Base-by-base conservation (phyloP, 495 filamentous ascomycete species). In the Hypoxylon perforatum region DNA sequence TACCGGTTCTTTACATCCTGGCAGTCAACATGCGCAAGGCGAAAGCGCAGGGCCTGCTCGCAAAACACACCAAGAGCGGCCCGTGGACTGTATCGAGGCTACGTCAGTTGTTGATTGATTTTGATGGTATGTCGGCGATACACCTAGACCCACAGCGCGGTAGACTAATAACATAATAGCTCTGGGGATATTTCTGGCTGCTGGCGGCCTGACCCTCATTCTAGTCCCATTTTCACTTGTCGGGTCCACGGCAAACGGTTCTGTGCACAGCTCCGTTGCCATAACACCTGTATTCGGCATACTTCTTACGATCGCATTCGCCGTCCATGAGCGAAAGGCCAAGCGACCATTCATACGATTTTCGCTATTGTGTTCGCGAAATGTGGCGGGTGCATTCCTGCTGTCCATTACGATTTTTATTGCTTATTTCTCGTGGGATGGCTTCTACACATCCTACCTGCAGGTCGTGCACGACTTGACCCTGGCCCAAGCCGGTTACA, bases 391-490 rank as follows among this genome's bases (percentile, higher is more conserved):
- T 19, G 86, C 88, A n/a, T 88, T 83, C 59, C 50, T 86, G 15
- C 75, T 89, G 6, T 77, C 85, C 5, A 80, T 77, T 4, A 66
- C 79, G 4, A 65, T 90, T 8, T 89, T 87, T 63, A 77, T 92
- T 75, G 85, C 81, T 42, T 91, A 86, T 75, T 88, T 86, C 73
- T 86, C 83, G 67, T 93, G 88, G 88, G 84, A 90, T 70, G 78
- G 79, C 42, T 90, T 86, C 75, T 90, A 89, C 78, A 79, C 76
- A 59, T 87, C 86, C 28, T 92, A 88, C 77, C 78, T 92, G 4
- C 87, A 90, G 76, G 88, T 91, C n/a, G 91, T 93, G 48, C 84
- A 88, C 73, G 73, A 80, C 44, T 81, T 92, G 4, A 78, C 65
- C 67, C 63, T 88, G 52, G 78, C 77, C 3, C 58, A 88, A 33